Percentiles rank a stretch among this genome's conserved stretches.
These are phyloP conservation scores for Saccharata proteae DNA, from an alignment of 2,329 filamentous ascomycete genomes.

Conservation along the genomic window DNA sequence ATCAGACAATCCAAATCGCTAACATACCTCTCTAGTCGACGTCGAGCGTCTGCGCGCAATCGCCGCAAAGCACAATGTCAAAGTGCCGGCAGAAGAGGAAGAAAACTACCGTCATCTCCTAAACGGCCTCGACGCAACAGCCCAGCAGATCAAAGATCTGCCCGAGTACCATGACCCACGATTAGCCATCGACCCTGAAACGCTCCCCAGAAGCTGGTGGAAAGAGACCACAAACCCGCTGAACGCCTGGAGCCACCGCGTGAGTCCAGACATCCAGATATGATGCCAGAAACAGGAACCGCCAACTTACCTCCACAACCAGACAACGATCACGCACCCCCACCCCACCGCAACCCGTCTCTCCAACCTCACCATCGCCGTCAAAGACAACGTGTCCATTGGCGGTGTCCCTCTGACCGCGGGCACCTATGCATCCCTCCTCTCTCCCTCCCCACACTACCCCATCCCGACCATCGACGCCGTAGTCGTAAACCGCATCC, in stretches of 20 bases:
- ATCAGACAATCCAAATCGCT: background rate
- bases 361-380: slow-evolving; percentile 21
- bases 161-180: slow-evolving; percentile 14
- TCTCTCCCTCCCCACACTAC: slow-evolving; percentile 24
- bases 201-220: slow-evolving; percentile 12
- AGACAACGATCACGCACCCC: slow-evolving; percentile 8
- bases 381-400: slow-evolving; percentile 39
- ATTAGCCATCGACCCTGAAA: slow-evolving; percentile 11
- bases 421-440: slow-evolving; percentile 27
- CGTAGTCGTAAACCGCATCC: slow-evolving; percentile 30
- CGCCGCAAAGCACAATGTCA: slow-evolving; percentile 11
- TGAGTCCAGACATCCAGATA: background rate
- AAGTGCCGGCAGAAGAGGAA: slow-evolving; percentile 10
- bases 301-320: no score
- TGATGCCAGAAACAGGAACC: no score
- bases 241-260: slow-evolving; percentile 15
- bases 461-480: slow-evolving; percentile 31
- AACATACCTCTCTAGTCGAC: slow-evolving; percentile 8
- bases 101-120: slow-evolving; percentile 15
- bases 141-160: slow-evolving; percentile 10
- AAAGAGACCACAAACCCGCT: slow-evolving; percentile 12
- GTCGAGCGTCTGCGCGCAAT: slow-evolving; percentile 11
- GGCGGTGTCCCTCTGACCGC: slow-evolving; percentile 33
- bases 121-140: slow-evolving; percentile 15
- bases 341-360: slow-evolving; percentile 11